Conservation (phyloP, 139 green algal species). For the Chlamydomonas sp. region DNA sequence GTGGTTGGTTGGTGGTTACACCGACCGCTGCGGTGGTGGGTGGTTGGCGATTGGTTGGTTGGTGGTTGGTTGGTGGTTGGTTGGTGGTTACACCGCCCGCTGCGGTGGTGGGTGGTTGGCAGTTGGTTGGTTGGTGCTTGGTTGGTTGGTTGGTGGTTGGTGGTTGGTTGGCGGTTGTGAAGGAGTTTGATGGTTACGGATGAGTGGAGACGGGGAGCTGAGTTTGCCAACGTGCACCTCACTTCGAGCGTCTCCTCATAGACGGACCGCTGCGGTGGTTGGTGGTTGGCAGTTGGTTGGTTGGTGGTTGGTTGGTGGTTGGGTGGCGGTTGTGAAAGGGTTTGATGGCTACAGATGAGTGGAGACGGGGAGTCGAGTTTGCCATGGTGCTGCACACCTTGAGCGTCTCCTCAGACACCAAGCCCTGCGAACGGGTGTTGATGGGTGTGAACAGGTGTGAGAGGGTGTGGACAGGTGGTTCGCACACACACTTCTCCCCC, state of each 20-base stretch:
- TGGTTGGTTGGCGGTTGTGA: no score
- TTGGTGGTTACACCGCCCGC: neutral
- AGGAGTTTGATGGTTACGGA: neutral
- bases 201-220: neutral
- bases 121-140: no score
- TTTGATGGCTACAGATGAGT: neutral
- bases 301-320: no score
- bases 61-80: no score
- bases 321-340: no score
- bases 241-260: neutral
- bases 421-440: neutral
- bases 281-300: no score
- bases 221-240: neutral
- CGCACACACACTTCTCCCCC: no score
- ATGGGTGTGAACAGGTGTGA: no score
- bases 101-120: neutral
- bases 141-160: no score
- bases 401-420: slow-evolving; percentile 11
- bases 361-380: slow-evolving; percentile 33
- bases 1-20: neutral
- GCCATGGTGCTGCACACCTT: slow-evolving; percentile 79
- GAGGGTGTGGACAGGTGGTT: no score
- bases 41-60: no score
- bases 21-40: neutral
- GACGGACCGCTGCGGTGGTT: no score